Percentiles rank a stretch among this genome's conserved stretches.
Conservation (phyloP, 208 protist species). For the Wallacemonas sp. region DNA sequence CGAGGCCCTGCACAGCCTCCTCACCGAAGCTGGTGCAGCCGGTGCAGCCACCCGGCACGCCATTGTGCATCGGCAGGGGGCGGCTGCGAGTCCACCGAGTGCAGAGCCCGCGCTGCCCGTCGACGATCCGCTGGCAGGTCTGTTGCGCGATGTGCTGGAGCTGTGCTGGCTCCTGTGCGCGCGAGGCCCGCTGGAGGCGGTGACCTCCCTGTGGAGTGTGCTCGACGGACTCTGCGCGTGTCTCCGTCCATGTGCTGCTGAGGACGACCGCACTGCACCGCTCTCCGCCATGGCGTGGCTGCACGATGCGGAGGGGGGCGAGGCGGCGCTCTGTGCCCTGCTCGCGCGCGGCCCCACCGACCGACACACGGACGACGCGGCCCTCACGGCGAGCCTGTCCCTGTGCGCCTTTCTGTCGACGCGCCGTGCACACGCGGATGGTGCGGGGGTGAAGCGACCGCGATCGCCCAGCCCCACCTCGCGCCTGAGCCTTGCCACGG, state of each 20-base stretch:
- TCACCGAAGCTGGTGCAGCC: not conserved
- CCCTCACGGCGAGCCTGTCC: not conserved
- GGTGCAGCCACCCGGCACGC: not conserved
- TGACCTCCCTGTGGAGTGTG: not conserved
- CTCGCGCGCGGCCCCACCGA: not conserved
- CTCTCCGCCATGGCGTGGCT: too few species aligned
- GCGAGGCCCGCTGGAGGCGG: not conserved
- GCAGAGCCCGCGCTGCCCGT: not conserved
- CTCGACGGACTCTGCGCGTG: not conserved
- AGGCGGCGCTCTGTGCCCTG: slow-evolving; percentile 3
- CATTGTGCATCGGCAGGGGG: not conserved
- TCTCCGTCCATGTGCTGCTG: not conserved
- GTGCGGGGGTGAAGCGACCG: slow-evolving; percentile 1
- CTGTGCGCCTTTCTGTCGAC: slow-evolving; percentile 19
- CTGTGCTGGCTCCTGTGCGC: slow-evolving; percentile 5
- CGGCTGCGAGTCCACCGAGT: not conserved
- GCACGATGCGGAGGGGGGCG: not conserved
- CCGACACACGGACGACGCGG: too few species aligned
- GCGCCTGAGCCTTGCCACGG: not conserved
- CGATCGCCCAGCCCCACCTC: not conserved
- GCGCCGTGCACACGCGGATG: not conserved
- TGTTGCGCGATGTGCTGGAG: not conserved
- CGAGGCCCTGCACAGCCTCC: not conserved
- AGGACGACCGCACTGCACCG: too few species aligned
- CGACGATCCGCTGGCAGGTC: not conserved